A percentile compares a stretch with the other conserved stretches of the same genome.
These are phyloP conservation scores for Recurvomyces mirabilis DNA, from an alignment of 495 filamentous ascomycete species.

Conservation along the genomic window DNA sequence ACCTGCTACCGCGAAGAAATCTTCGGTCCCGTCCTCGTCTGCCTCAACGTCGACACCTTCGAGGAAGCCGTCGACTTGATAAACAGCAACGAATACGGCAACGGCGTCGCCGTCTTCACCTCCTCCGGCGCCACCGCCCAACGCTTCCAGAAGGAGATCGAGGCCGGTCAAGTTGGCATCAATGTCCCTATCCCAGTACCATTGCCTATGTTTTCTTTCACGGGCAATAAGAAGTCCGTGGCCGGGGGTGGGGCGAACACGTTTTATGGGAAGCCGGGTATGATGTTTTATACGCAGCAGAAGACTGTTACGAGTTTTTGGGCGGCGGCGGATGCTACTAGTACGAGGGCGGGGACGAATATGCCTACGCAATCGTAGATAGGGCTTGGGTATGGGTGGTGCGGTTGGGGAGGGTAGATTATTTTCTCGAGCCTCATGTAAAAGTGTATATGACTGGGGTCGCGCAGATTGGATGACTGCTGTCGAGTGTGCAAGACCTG, in stretches of 20 bases:
- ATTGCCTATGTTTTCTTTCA: constrained; percentile 93
- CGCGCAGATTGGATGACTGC: too few species aligned
- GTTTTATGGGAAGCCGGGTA: constrained; percentile 85
- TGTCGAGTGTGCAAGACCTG: too few species aligned
- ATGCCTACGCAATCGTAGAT: constrained; percentile 72
- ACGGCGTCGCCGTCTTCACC: constrained; percentile 60
- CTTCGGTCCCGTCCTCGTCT: constrained; percentile 90
- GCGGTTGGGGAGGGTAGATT: not conserved
- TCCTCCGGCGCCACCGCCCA: constrained; percentile 49
- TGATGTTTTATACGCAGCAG: constrained; percentile 91
- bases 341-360: constrained; percentile 67
- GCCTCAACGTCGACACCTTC: constrained; percentile 68
- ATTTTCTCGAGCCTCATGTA: too few species aligned
- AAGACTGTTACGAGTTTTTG: constrained; percentile 96
- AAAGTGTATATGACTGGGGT: too few species aligned
- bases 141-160: constrained; percentile 59
- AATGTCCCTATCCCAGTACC: constrained; percentile 66
- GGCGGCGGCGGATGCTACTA: constrained; percentile 72
- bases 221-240: constrained; percentile 93
- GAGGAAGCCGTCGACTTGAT: constrained; percentile 62
- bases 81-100: constrained; percentile 61
- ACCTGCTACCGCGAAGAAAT: constrained; percentile 93
- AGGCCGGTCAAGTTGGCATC: constrained; percentile 69
- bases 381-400: not conserved
- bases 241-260: constrained; percentile 88